These are phyloP conservation scores for Alternaria atra DNA, from an alignment of 2,329 filamentous ascomycete genomes.

Conservation along the genomic window DNA sequence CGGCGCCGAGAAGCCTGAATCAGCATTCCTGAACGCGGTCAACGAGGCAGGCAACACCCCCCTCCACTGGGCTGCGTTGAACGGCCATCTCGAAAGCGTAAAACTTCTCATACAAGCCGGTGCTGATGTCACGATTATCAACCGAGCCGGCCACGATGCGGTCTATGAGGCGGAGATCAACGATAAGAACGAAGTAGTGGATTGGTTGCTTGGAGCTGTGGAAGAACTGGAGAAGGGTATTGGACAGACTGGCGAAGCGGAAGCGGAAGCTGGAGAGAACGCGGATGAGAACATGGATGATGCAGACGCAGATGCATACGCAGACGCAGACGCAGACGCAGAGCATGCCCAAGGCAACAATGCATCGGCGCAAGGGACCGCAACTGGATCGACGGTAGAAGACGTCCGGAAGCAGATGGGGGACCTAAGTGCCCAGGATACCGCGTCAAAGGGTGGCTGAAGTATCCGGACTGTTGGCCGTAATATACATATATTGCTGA, in stretches of 20 bases:
- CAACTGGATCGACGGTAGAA: slow-evolving; percentile 33
- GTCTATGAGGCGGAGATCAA: slow-evolving; percentile 61
- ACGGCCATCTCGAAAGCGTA: slow-evolving; percentile 83
- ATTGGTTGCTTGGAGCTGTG: slow-evolving; percentile 58
- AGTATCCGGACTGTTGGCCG: slow-evolving; percentile 21
- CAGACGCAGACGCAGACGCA: slow-evolving; percentile 23
- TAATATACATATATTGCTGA: slow-evolving; percentile 37
- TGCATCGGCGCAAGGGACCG: slow-evolving; percentile 17
- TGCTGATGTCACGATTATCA: slow-evolving; percentile 79
- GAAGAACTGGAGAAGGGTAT: slow-evolving; percentile 53
- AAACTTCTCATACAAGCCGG: slow-evolving; percentile 79
- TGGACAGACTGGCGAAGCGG: slow-evolving; percentile 47
- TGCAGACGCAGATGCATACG: slow-evolving; percentile 21
- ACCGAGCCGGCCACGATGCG: slow-evolving; percentile 79
- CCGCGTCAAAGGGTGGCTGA: slow-evolving; percentile 36
- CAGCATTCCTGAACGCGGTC: slow-evolving; percentile 68
- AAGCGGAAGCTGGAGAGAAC: slow-evolving; percentile 41
- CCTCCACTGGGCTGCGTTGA: slow-evolving; percentile 92
- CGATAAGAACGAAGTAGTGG: slow-evolving; percentile 59
- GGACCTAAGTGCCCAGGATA: slow-evolving; percentile 37
- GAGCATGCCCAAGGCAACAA: slow-evolving; percentile 17
- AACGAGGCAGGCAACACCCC: slow-evolving; percentile 90
- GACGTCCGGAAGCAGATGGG: slow-evolving; percentile 45
- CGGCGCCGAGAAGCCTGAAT: slow-evolving; percentile 30
- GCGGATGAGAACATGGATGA: slow-evolving; percentile 30